Conservation (phyloP, 345 rosid species). For the Psidium friedrichsthalianum region DNA sequence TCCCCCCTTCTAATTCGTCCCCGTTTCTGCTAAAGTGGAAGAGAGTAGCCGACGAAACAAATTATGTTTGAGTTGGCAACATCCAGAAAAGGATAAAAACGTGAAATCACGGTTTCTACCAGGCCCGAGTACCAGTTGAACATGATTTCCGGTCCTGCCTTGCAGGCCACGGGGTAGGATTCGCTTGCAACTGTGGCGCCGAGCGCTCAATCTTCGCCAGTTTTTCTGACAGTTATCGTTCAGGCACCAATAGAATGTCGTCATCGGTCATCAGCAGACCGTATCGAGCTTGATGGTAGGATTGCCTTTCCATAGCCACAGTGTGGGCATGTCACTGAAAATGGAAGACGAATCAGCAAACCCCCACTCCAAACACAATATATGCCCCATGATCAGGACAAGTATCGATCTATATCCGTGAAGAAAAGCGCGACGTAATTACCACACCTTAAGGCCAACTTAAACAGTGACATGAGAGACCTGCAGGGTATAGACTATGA, state of each 20-base stretch:
- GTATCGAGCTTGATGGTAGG: slow-evolving; percentile 43
- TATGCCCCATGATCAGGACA: neutral
- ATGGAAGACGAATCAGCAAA: neutral
- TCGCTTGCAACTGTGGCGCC: neutral
- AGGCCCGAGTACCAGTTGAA: neutral
- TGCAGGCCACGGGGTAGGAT: neutral
- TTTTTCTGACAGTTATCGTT: slow-evolving; percentile 31
- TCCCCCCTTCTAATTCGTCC: neutral
- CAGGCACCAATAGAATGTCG: slow-evolving; percentile 52
- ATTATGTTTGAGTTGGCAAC: neutral
- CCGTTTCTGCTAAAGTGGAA: neutral
- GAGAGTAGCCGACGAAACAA: neutral
- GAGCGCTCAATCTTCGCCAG: slow-evolving; percentile 26
- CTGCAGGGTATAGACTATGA: neutral
- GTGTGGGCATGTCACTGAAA: slow-evolving; percentile 47
- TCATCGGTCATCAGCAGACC: slow-evolving; percentile 66
- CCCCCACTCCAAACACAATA: neutral
- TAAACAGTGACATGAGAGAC: neutral
- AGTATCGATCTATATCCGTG: neutral
- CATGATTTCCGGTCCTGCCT: neutral
- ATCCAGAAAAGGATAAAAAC: neutral
- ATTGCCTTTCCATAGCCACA: slow-evolving; percentile 43
- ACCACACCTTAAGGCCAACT: neutral
- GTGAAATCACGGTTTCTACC: neutral
- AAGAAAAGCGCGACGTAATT: neutral